Evolutionary conservation across 2,329 filamentous ascomycete species (phyloP), one percentile per base, ranked within the genome.

Genomic region (Bipolaris bicolor): DNA sequence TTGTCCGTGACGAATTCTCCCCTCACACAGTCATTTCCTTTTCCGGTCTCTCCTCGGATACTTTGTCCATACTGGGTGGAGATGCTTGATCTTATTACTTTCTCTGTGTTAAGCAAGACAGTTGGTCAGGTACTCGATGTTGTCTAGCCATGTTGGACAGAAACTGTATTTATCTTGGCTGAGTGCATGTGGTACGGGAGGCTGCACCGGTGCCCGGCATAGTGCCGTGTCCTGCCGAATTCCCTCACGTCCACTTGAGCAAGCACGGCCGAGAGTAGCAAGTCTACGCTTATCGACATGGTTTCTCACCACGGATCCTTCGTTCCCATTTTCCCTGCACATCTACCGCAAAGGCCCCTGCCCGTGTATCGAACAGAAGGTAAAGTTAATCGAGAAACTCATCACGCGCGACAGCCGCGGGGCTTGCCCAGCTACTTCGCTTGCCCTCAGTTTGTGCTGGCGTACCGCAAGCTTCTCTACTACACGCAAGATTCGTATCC

Each of bases 361-460:
- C 15, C 18, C 15, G 15, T 20, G 31, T 16, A 13, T n/a, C 29
- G 11, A 24, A 18, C 49, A 43, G 41, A 20, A 7, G n/a, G 29
- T 20, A 44, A 36, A 45, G 20, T 18, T 36, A 31, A 37, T 49
- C 26, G 48, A 46, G 20, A 18, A 40, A 52, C 20, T 18, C 41
- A 47, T 29, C 11, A 47, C 22, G 48, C 49, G 54, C 54, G 41
- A 34, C 20, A 56, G 41, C 49, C 54, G 41, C 41, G 20, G 34
- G 26, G 20, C 37, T n/a, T 43, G 49, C 37, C 26, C 34, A 36
- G 53, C 49, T 56, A 36, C 41, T 43, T 41, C 34, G 41, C 46
- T 43, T 50, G 49, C 44, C 50, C 41, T 49, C 65, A 49, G 52
- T 53, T 57, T 73, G 71, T 60, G 69, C 55, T 73, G 70, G 69